These are phyloP conservation scores for Calonectria pauciramosa DNA, from an alignment of 2,329 filamentous ascomycete species.

Conservation along the genomic window DNA sequence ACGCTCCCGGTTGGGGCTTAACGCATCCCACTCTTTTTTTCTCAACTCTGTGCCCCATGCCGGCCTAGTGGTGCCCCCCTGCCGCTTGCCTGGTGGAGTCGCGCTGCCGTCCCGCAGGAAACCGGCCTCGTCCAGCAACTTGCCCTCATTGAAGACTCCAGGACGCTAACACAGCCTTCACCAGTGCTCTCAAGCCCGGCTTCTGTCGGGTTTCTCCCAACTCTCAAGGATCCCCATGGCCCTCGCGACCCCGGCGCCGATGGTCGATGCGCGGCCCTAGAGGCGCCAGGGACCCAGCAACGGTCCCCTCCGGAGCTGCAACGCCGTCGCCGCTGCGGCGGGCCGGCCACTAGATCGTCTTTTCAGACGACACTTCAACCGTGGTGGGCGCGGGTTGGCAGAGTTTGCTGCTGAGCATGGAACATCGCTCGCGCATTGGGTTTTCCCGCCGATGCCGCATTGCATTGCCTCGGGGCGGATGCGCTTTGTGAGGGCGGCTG, in stretches of 20 bases:
- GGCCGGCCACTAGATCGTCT: conserved; percentile 6
- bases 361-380: conserved; percentile 14
- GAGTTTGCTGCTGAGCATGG: not conserved
- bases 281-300: not conserved
- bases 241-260: not conserved
- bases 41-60: conserved; percentile 8
- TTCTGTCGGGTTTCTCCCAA: conserved; percentile 30
- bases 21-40: conserved; percentile 9
- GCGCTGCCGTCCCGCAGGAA: conserved; percentile 28
- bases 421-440: not conserved
- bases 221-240: conserved; percentile 6
- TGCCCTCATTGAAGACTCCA: not conserved
- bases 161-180: not conserved
- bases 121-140: conserved; percentile 19
- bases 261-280: conserved; percentile 18
- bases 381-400: not conserved
- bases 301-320: conserved; percentile 17
- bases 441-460: conserved; percentile 1
- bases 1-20: conserved; percentile 26
- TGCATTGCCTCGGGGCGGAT: not conserved
- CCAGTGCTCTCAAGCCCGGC: conserved; percentile 1
- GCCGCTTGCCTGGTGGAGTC: conserved; percentile 18
- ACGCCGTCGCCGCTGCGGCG: conserved; percentile 13
- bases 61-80: conserved; percentile 16
- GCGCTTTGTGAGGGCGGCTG: not conserved